Base-by-base conservation (phyloP, 106 monocot genomes). In the Allium fistulosum region DNA sequence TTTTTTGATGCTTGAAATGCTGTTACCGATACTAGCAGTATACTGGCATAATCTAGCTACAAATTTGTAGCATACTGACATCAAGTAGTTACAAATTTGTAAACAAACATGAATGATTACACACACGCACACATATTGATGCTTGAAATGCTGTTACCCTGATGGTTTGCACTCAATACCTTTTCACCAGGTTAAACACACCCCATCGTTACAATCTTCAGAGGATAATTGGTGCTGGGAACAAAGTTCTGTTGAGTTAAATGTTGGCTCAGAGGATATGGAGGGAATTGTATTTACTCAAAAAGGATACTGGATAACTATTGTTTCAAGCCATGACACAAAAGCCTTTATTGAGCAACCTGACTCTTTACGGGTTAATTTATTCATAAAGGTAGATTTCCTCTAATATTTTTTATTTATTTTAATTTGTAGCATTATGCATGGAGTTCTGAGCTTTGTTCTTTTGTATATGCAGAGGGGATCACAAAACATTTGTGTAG, bases 171-270 rank as follows among this genome's bases (percentile, higher is more conserved):
- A 1, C 22, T 22, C 22, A 22, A 22, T 22, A 22, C 22, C 22
- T 22, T 26, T 16, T 76, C 46, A 70, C 64, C 74, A 90, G 85
- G 80, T 91, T 49, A 85, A 83, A 68, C 87, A 91, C 59, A 59
- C 80, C 11, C 72, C 74, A 58, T 63, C 62, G 46, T 7, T 55
- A 56, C 17, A 16, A 15, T 8, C 76, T 46, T 63, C 60, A 58
- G 78, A 80, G 51, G 92, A 93, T 70, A 75, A 69, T 71, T 99
- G 92, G 97, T 99, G 92, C 68, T 99, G 97, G 97, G 81, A 85
- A 9, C 78, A 78, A 67, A 80, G 59, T 69, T 9, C 59, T 63
- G 48, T 99, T 69, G 72, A 90, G 62, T 48, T 99, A 71, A 84
- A 93, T 66, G 80, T 99, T 53, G 87, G 87, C 46, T 71, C 79